Base-by-base conservation (phyloP, 306 rosid genomes). In the Hippophae rhamnoides region DNA sequence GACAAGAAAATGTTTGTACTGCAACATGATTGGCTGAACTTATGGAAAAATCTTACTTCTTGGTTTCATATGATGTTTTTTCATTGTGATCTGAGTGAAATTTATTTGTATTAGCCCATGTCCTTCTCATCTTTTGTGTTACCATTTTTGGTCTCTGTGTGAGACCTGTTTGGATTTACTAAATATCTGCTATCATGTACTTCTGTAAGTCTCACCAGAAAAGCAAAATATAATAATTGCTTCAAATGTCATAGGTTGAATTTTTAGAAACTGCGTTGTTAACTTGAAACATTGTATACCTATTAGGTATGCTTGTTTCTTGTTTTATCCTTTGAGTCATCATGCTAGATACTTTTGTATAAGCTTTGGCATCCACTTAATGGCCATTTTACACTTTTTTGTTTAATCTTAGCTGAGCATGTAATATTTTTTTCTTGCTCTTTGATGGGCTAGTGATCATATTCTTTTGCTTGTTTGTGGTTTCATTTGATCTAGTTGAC, bases 401-500 rank as follows among this genome's bases (percentile, higher is more conserved):
- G 23, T 40, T 56, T 46, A 9, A 65, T 13, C 58, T n/a, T 46
- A 43, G 47, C 63, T 56, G 57, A 7, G 65, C 38, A 31, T 31
- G 38, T 31, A 31, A 31, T 31, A 2, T 31, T 2, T 31, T 18
- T 18, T 18, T 18, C 4, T 31, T 31, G 38, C 38, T 31, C 38
- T 31, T 31, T 40, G 11, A 58, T 13, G 6, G 64, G 41, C 58
- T 57, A 10, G 9, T 53, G 9, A 40, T 26, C 10, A 14, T 73
- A 56, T 41, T 66, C 43, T 50, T 68, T 52, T 47, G 41, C 52
- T 43, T 41, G 14, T 59, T 54, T 47, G 55, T 65, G 58, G 70
- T 61, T 71, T 47, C 14, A 27, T 54, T 72, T 79, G 76, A 83
- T 73, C 72, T 70, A 46, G 79, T 77, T 82, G 83, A 74, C 74